Percentiles rank a stretch among this genome's conserved stretches.
phyloP scores from a whole-genome alignment of 345 rosid species.

The Trapa incisa region DNA sequence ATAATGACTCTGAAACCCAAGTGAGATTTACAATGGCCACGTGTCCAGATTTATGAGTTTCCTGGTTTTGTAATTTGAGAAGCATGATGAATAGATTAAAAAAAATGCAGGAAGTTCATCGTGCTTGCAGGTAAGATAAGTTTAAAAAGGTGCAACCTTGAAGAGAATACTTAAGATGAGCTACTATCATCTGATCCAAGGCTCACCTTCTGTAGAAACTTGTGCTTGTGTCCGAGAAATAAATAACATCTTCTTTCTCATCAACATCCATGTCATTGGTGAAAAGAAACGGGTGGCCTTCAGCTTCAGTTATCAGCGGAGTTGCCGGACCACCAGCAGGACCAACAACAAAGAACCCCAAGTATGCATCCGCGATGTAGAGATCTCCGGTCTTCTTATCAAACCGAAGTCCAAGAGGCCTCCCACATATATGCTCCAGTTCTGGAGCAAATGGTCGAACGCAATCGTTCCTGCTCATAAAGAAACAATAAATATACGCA shows the following conservation, averaged over 20 bases:
- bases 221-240: conserved; percentile 64
- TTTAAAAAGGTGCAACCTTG: not conserved
- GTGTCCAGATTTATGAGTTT: not conserved
- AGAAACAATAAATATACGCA: not conserved
- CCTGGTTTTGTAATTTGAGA: not conserved
- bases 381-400: conserved; percentile 54
- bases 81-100: not conserved
- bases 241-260: conserved; percentile 36
- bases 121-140: not conserved
- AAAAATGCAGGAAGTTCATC: not conserved
- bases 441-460: conserved; percentile 48
- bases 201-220: conserved; percentile 51
- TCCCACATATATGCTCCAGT: conserved; percentile 66
- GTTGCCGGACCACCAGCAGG: conserved; percentile 54
- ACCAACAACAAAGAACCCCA: conserved; percentile 52
- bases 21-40: not conserved
- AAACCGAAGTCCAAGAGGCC: conserved; percentile 62
- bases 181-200: not conserved
- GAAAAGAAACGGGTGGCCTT: conserved; percentile 46
- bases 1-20: not conserved
- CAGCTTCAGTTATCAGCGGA: conserved; percentile 39
- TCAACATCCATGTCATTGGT: conserved; percentile 67
- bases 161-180: not conserved
- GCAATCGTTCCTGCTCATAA: conserved; percentile 36
- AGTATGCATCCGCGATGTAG: conserved; percentile 71